Base-by-base conservation (phyloP, 192 early-diverging fungal genomes). In the Coemansia sp. region DNA sequence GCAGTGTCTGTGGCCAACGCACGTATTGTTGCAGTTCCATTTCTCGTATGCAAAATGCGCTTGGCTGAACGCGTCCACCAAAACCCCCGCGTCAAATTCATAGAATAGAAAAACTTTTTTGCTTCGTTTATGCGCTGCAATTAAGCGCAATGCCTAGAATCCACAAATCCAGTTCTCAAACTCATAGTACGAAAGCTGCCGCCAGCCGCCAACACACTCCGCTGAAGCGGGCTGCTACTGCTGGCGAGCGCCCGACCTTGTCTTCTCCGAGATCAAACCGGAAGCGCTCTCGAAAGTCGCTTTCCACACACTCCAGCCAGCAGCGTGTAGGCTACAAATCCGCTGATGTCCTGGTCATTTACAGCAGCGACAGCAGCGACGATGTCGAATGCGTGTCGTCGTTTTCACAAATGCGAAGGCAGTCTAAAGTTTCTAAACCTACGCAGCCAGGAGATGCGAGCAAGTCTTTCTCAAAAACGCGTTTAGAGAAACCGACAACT, bases 331-430 rank as follows among this genome's bases (percentile, higher is more conserved):
- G 21, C 21, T 23, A 18, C 23, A 15, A 8, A 26, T 46, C 46
- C n/a, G 16, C 45, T 2, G 56, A 56, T 10, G 17, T 44, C 5
- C 55, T 34, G n/a, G n/a, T 64, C 16, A 54, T 66, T 36, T 14
- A 42, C 5, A 66, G 57, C 17, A 60, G 57, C 46, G 64, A 66
- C 42, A 60, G 57, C 31, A n/a, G 37, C 6, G 64, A 54, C 21
- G 57, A 59, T 11, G 37, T 66, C 21, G 56, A 66, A 16, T 66
- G 51, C 46, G 53, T 66, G 11, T 40, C 56, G 9, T 18, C 48
- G 37, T 44, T 51, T 40, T 51, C 40, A 9, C 39, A 56, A 17
- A 46, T 16, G 3, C 51, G 36, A 15, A 36, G 12, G 41, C 39
- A 8, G 43, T 23, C n/a, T 11, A 16, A 47, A 18, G 47, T 45